Percentiles rank a stretch among this genome's conserved stretches.
Conservation (phyloP, 768 basidiomycete genomes). For the Roridomyces roridus region DNA sequence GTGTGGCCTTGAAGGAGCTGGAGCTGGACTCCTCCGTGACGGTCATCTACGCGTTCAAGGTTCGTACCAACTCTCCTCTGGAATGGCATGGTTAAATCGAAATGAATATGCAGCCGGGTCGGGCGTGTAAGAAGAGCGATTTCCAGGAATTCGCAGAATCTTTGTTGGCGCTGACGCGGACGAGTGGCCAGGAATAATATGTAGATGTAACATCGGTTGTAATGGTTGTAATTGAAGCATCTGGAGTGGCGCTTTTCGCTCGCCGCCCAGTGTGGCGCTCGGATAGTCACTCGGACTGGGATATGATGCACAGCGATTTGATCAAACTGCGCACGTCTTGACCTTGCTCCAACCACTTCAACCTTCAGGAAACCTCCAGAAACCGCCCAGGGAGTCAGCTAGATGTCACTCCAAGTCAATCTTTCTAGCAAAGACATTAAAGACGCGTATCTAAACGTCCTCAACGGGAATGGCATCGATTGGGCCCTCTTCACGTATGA, state of each 20-base stretch:
- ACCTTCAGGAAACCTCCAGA: no score
- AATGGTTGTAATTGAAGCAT: no score
- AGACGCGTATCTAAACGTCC: conserved; percentile 77
- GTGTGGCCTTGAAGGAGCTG: conserved; percentile 60
- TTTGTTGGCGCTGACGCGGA: conserved; percentile 19
- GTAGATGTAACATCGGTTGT: no score
- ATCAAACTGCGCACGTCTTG: no score
- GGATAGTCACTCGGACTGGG: no score
- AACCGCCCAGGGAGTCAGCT: no score
- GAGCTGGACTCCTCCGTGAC: conserved; percentile 34
- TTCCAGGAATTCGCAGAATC: conserved; percentile 58
- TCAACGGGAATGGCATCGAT: conserved; percentile 70
- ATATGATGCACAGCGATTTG: no score
- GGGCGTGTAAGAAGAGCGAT: conserved; percentile 56
- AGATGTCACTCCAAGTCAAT: conserved; percentile 85
- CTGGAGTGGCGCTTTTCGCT: no score
- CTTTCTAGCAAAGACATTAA: conserved; percentile 74
- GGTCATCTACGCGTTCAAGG: conserved; percentile 72
- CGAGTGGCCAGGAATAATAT: conserved; percentile 1
- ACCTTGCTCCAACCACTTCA: no score
- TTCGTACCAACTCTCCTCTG: conserved; percentile 28
- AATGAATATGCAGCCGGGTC: conserved; percentile 42
- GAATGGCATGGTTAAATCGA: neutral
- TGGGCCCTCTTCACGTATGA: conserved; percentile 86
- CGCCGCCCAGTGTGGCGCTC: no score